These are phyloP conservation scores for Paraglomus occultum DNA, from an alignment of 192 early-diverging fungal species.

Conservation along the genomic window DNA sequence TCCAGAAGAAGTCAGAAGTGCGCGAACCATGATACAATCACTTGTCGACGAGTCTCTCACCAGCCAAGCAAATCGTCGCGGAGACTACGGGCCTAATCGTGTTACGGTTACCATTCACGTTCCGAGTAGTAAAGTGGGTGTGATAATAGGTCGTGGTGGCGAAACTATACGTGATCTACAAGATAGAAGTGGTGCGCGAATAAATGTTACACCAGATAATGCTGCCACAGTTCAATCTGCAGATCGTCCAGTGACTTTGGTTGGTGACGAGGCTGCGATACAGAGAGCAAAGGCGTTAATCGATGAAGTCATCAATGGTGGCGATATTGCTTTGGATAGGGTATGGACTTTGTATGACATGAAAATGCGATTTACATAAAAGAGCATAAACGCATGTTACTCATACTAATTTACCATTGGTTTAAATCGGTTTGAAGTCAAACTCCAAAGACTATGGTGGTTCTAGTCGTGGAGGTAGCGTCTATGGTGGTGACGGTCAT, in stretches of 20 bases:
- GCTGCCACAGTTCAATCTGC: constrained; percentile 37
- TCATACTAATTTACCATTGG: no score
- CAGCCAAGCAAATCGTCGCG: constrained; percentile 22
- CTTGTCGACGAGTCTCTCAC: constrained; percentile 33
- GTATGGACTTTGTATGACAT: neutral
- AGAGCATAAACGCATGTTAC: no score
- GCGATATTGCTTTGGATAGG: constrained; percentile 26
- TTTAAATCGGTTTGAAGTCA: no score
- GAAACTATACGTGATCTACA: constrained; percentile 77
- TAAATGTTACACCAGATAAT: constrained; percentile 65
- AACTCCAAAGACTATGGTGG: constrained; percentile 15
- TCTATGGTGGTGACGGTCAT: constrained; percentile 15
- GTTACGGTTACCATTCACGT: constrained; percentile 53
- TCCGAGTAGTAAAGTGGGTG: constrained; percentile 71
- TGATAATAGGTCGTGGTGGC: constrained; percentile 79
- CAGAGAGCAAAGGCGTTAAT: constrained; percentile 70
- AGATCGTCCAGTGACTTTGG: constrained; percentile 62
- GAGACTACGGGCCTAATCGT: constrained; percentile 34
- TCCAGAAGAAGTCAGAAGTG: constrained; percentile 46
- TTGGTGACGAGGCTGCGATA: constrained; percentile 66
- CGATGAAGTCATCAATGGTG: constrained; percentile 64
- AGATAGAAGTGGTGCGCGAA: constrained; percentile 62
- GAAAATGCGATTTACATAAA: no score
- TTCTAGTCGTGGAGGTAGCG: constrained; percentile 1
- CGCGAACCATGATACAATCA: constrained; percentile 55